phyloP scores from a whole-genome alignment of 805 yeast genomes.

The Saccharomycopsis fibuligera region DNA sequence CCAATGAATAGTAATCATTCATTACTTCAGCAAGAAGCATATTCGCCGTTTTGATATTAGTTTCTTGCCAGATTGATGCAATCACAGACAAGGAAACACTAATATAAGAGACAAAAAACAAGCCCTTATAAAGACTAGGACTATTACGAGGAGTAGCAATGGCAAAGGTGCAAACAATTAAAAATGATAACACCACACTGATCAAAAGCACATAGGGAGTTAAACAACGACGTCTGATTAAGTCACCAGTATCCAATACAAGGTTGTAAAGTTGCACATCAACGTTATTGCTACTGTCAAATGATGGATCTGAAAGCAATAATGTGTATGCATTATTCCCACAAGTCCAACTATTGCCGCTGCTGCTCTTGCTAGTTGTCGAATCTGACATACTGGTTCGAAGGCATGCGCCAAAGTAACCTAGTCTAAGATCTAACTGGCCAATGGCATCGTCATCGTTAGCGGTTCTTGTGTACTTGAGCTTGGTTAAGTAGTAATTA shows the following conservation, averaged over 20 bases:
- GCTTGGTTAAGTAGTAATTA: conserved; percentile 9
- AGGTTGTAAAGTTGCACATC: conserved; percentile 16
- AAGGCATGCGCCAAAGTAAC: conserved; percentile 19
- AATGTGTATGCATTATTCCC: conserved; percentile 13
- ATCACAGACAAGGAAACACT: conserved; percentile 15
- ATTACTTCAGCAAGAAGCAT: conserved; percentile 12
- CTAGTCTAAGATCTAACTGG: conserved; percentile 10
- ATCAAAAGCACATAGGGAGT: conserved; percentile 21
- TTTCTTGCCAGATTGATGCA: conserved; percentile 22
- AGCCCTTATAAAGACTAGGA: conserved; percentile 8
- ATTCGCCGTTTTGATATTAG: conserved; percentile 19
- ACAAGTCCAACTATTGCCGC: conserved; percentile 12
- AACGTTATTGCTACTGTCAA: conserved; percentile 3
- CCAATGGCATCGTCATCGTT: conserved; percentile 1
- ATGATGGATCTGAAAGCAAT: conserved; percentile 6
- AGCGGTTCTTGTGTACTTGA: conserved; percentile 5
- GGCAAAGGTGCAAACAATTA: conserved; percentile 15
- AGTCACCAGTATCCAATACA: conserved; percentile 14
- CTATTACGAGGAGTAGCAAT: conserved; percentile 7
- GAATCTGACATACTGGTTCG: neutral
- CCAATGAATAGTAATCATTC: conserved; percentile 12
- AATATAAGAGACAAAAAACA: conserved; percentile 15
- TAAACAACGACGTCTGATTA: conserved; percentile 17
- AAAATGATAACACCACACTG: conserved; percentile 11
- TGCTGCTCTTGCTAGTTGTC: too few species aligned